phyloP scores from a whole-genome alignment of 176 grass and related monocot genomes.

The Chloris gayana region DNA sequence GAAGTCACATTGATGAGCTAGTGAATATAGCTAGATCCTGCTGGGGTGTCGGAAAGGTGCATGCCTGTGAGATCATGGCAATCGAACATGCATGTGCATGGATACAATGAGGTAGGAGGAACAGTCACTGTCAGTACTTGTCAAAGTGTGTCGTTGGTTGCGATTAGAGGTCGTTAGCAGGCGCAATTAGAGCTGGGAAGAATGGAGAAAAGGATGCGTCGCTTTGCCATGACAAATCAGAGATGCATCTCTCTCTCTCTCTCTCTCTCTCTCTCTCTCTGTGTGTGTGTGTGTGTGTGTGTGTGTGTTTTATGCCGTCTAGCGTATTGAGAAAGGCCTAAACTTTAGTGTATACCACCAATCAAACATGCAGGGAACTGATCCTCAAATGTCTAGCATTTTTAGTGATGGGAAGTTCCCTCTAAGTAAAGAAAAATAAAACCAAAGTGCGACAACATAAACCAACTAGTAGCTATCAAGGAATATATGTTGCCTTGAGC shows the following conservation, averaged over 20 bases:
- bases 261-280: not conserved
- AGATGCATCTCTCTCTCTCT: not conserved
- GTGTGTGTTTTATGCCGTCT: too few species aligned
- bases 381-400: too few species aligned
- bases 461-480: too few species aligned
- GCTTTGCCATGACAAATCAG: constrained; percentile 30
- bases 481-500: too few species aligned
- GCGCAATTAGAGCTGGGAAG: constrained; percentile 18
- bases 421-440: too few species aligned
- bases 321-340: not conserved
- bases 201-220: constrained; percentile 12
- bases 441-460: too few species aligned
- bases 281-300: not conserved
- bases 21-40: constrained; percentile 39
- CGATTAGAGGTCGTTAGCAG: constrained; percentile 45
- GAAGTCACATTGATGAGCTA: constrained; percentile 71
- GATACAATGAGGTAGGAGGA: constrained; percentile 49
- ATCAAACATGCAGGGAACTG: too few species aligned
- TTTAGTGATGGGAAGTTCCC: too few species aligned
- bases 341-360: too few species aligned
- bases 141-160: constrained; percentile 49
- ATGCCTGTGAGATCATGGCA: constrained; percentile 35
- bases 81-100: constrained; percentile 37
- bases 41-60: constrained; percentile 37
- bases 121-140: constrained; percentile 45